Evolutionary conservation across 192 early-diverging fungal genomes (phyloP), one percentile per base, ranked within the genome.

Genomic region (Podila minutissima): DNA sequence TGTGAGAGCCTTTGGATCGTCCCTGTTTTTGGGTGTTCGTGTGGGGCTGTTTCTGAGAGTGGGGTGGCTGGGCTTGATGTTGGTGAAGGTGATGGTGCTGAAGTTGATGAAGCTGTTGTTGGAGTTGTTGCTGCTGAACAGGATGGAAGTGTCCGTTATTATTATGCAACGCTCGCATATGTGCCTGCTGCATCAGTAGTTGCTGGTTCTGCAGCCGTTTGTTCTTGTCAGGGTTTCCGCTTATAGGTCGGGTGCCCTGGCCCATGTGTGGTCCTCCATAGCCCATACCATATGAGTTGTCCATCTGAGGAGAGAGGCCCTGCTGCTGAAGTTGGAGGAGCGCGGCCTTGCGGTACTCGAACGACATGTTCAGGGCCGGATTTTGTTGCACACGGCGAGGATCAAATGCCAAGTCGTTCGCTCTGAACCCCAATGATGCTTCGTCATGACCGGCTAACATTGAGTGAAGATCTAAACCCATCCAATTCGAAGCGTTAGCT

Each of bases 151-250:
- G 53, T 55, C 53, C 53, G 11, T 26, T 55, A 6, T 53, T 53
- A n/a, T 55, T 55, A 26, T 55, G 53, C 53, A 24, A 12, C 22
- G 53, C n/a, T 10, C 53, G 53, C 20, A 24, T 55, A 24, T 55
- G 53, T 10, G 24, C 53, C 72, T 74, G 72, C 17, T 74, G 72
- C 20, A 74, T 60, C 49, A 74, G n/a, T 12, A 74, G 66, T 33
- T 74, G 72, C 72, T 74, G 72, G 15, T 58, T 66, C 46, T 74
- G 72, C 29, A 74, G 57, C 37, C 72, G 53, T n/a, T 66, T 33
- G 22, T 74, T 74, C 48, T 74, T 74, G 57, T 74, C 72, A 2
- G 72, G 28, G 4, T 51, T 64, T 19, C 46, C 59, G 50, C 67
- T 48, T 22, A 60, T 61, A 29, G 72, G 62, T 4, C 62, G 28